Conservation (phyloP, 2,329 filamentous ascomycete genomes). For the Aureobasidium leucospermi region DNA sequence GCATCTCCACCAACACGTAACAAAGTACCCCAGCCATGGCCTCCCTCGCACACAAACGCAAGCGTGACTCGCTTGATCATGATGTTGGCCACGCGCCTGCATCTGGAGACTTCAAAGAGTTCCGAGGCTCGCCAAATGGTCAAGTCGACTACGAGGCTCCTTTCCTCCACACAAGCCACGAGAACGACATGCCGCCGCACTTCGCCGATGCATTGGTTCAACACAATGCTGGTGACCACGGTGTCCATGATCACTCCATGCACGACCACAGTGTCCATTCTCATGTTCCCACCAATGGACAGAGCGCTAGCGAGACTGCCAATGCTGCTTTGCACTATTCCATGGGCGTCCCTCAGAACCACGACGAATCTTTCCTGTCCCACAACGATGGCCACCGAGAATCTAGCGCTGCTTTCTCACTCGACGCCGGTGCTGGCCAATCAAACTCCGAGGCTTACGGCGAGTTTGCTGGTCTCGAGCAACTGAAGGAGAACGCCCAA, state of each 20-base stretch:
- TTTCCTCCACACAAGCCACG: conserved; percentile 29
- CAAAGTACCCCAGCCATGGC: conserved; percentile 18
- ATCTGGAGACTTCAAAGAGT: conserved; percentile 13
- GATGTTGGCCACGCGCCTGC: conserved; percentile 29
- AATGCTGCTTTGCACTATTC: conserved; percentile 49
- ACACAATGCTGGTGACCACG: conserved; percentile 23
- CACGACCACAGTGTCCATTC: conserved; percentile 22
- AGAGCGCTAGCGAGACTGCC: conserved; percentile 50
- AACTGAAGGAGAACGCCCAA: conserved; percentile 17
- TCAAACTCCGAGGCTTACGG: conserved; percentile 16
- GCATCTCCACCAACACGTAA: background rate
- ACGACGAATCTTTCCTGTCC: conserved; percentile 44
- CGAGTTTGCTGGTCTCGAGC: conserved; percentile 14
- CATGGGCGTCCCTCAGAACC: conserved; percentile 51
- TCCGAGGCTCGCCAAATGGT: conserved; percentile 20
- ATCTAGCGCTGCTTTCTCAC: conserved; percentile 15
- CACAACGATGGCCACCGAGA: conserved; percentile 18
- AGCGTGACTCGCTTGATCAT: conserved; percentile 40
- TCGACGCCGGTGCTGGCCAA: conserved; percentile 16
- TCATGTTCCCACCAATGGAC: conserved; percentile 30
- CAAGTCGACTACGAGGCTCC: conserved; percentile 23
- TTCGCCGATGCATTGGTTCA: conserved; percentile 29
- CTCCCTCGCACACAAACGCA: conserved; percentile 34
- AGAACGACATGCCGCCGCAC: conserved; percentile 35
- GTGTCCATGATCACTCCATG: conserved; percentile 18